Conservation (phyloP, 208 protist genomes). For the Leishmania turanica region DNA sequence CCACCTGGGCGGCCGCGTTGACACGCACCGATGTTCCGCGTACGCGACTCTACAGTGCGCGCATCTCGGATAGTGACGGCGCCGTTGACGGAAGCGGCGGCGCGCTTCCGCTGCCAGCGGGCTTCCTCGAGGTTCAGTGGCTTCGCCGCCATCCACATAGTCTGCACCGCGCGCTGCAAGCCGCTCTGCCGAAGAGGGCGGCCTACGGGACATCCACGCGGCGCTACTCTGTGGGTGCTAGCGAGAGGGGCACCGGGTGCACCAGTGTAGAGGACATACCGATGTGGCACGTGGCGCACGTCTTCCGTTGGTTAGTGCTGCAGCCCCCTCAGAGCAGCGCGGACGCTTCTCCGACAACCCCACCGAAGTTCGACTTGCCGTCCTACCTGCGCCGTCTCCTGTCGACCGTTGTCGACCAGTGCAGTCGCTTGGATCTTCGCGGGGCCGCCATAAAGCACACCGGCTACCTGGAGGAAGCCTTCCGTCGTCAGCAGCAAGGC, state of each 20-base stretch:
- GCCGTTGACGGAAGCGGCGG: background rate
- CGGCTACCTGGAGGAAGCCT: slow-evolving; percentile 47
- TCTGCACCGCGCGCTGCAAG: slow-evolving; percentile 5
- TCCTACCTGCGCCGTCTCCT: slow-evolving; percentile 28
- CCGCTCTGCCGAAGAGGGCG: slow-evolving; percentile 5
- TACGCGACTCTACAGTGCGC: slow-evolving; percentile 18
- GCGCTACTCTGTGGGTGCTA: background rate
- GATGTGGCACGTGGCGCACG: slow-evolving; percentile 13
- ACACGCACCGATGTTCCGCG: slow-evolving; percentile 13
- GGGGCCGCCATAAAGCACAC: slow-evolving; percentile 57
- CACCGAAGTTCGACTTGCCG: slow-evolving; percentile 12
- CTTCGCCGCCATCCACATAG: slow-evolving; percentile 21
- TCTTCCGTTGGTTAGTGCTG: slow-evolving; percentile 27
- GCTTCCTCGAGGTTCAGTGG: slow-evolving; percentile 19
- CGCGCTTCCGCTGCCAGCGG: slow-evolving; percentile 4
- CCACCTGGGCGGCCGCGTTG: slow-evolving; percentile 15
- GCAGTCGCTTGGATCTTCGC: slow-evolving; percentile 53
- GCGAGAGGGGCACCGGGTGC: background rate
- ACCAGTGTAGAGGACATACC: slow-evolving; percentile 9
- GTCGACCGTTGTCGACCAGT: slow-evolving; percentile 40
- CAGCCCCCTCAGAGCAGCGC: background rate
- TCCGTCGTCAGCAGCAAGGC: slow-evolving; percentile 17
- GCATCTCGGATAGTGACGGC: background rate
- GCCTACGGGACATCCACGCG: slow-evolving; percentile 3
- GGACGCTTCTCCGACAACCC: background rate